Evolutionary conservation across 192 early-diverging fungal genomes (phyloP), one percentile per base, ranked within the genome.

Genomic region (Coemansia sp.): DNA sequence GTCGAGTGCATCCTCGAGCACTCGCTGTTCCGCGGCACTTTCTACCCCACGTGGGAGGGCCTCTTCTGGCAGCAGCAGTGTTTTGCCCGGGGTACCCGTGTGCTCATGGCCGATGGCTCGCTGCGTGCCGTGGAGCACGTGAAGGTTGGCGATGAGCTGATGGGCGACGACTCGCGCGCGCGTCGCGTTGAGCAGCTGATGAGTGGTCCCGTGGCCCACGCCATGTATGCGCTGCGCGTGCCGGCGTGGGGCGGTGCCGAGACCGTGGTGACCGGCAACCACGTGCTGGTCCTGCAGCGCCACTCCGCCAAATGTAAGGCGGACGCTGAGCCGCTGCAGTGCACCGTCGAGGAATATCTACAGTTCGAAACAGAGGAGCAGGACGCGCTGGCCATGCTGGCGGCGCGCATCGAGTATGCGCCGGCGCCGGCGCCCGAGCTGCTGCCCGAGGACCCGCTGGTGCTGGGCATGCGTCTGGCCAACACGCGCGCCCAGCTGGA

Each of bases 1-100:
- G 95, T 99, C 6, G 96, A 99, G 66, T 94, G 94, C 58, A 99
- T 99, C 80, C 78, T 99, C 23, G 96, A 99, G 69, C 96, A 99
- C 74, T 96, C 96, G 11, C 74, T 99, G 46, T 99, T 99, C 84
- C 95, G 93, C 73, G 96, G 93, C 13, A 99, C 96, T 2, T 95
- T 95, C 67, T 96, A 96, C 77, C 89, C 93, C 15, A 94, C 95
- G 6, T 99, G 96, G 96, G 92, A 96, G 73, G 96, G 96, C 80
- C 84, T 97, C 21, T 98, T 96, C 87, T 96, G 93, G 94, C 90
- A 94, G 70, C 89, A 91, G 69, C 87, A 86, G 17, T 83, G 67
- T 56, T 72, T 80, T 59, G 61, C 64, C 2, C 71, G 67, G 1
- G 71, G 67, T 38, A 73, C 68, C 14, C 13, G 33, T 45, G 55